phyloP scores from a whole-genome alignment of 352 stramenopile genomes.

The Phytophthora europaea region DNA sequence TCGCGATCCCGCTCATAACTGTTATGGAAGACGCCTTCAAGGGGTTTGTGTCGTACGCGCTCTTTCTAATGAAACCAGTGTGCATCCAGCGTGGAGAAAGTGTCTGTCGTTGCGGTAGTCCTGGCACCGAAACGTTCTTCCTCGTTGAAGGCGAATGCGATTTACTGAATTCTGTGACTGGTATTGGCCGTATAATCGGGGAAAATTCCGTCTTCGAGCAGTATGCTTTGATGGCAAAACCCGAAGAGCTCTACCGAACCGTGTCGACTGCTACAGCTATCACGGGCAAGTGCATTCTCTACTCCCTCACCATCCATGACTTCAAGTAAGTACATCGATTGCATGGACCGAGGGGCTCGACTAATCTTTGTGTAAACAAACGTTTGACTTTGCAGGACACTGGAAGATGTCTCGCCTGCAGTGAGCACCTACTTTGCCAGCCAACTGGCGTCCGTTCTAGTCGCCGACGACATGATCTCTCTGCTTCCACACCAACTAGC shows the following conservation, averaged over 20 bases:
- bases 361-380: not conserved
- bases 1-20: slow-evolving; percentile 85
- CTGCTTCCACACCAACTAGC: slow-evolving; percentile 56
- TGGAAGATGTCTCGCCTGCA: slow-evolving; percentile 77
- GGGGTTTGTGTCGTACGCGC: slow-evolving; percentile 88
- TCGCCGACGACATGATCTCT: slow-evolving; percentile 77
- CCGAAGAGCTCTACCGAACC: slow-evolving; percentile 80
- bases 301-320: slow-evolving; percentile 83
- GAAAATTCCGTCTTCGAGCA: slow-evolving; percentile 86
- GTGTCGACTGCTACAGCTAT: slow-evolving; percentile 79
- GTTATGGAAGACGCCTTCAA: slow-evolving; percentile 92
- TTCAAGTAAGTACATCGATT: slow-evolving; percentile 60
- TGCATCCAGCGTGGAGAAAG: slow-evolving; percentile 77
- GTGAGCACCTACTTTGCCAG: slow-evolving; percentile 87
- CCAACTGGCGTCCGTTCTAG: slow-evolving; percentile 74
- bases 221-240: slow-evolving; percentile 80
- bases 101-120: slow-evolving; percentile 76
- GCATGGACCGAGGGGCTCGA: not conserved
- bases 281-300: slow-evolving; percentile 76
- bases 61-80: slow-evolving; percentile 85
- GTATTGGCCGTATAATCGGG: slow-evolving; percentile 65
- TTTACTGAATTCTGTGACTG: slow-evolving; percentile 75
- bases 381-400: slow-evolving; percentile 34
- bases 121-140: slow-evolving; percentile 87
- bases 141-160: slow-evolving; percentile 88